These are phyloP conservation scores for Chenopodium formosanum DNA, from an alignment of 148 eudicot genomes.

Conservation along the genomic window DNA sequence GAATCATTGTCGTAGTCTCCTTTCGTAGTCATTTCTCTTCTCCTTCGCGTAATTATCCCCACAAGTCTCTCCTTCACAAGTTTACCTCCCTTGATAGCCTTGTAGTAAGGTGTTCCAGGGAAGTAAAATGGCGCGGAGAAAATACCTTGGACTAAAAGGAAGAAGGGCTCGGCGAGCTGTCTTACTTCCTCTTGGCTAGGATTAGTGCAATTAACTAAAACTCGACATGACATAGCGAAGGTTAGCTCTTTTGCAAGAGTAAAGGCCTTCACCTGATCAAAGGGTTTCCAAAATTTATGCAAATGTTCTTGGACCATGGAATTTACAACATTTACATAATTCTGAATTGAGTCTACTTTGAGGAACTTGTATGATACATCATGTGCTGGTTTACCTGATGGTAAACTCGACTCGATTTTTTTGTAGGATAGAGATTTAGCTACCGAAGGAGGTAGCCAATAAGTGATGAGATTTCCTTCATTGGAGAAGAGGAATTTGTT, in stretches of 20 bases:
- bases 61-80: slow-evolving; percentile 9
- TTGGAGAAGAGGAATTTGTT: slow-evolving; percentile 10
- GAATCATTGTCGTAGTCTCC: neutral
- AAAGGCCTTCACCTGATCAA: slow-evolving; percentile 12
- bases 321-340: neutral
- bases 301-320: slow-evolving; percentile 6
- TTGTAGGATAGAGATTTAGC: neutral
- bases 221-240: slow-evolving; percentile 15
- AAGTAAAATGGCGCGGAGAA: slow-evolving; percentile 10
- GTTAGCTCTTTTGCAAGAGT: slow-evolving; percentile 19
- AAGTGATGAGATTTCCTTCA: neutral
- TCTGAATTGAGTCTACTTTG: slow-evolving; percentile 1
- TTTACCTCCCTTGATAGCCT: slow-evolving; percentile 19
- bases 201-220: neutral
- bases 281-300: slow-evolving; percentile 6
- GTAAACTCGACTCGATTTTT: neutral
- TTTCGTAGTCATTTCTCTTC: neutral
- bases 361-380: neutral
- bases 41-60: slow-evolving; percentile 13
- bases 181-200: neutral
- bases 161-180: slow-evolving; percentile 14
- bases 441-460: slow-evolving; percentile 3
- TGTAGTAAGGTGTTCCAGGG: slow-evolving; percentile 22
- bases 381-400: slow-evolving; percentile 1
- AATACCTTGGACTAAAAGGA: neutral